These are phyloP conservation scores for Xylaria sp. DNA, from an alignment of 495 filamentous ascomycete species.

Conservation along the genomic window DNA sequence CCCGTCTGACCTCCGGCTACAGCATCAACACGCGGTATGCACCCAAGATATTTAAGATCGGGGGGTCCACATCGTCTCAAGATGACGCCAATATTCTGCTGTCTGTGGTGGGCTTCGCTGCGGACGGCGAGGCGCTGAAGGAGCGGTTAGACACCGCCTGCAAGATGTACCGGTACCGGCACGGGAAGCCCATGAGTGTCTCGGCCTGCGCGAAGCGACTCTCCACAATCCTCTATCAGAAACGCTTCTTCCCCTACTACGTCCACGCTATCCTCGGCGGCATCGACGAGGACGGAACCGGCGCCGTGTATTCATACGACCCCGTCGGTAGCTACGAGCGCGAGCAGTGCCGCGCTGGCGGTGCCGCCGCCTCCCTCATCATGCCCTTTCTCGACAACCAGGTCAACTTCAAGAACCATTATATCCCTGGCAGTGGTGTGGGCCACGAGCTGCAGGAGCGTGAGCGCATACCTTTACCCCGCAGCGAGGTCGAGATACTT, in stretches of 20 bases:
- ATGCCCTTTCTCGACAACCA: conserved; percentile 99
- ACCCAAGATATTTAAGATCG: conserved; percentile 96
- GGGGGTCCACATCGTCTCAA: conserved; percentile 83
- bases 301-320: conserved; percentile 95
- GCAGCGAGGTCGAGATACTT: conserved; percentile 77
- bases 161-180: conserved; percentile 97
- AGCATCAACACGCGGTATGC: conserved; percentile 96
- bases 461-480: conserved; percentile 68
- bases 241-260: conserved; percentile 99
- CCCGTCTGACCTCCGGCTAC: conserved; percentile 91
- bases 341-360: conserved; percentile 93
- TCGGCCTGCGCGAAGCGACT: conserved; percentile 91
- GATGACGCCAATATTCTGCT: conserved; percentile 84
- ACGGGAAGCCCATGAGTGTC: conserved; percentile 91
- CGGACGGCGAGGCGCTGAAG: conserved; percentile 88
- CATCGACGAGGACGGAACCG: conserved; percentile 92
- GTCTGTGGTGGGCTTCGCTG: conserved; percentile 93
- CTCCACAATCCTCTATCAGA: conserved; percentile 91
- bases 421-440: conserved; percentile 83
- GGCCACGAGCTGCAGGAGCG: conserved; percentile 80
- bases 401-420: conserved; percentile 99
- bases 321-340: conserved; percentile 96
- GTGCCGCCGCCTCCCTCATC: conserved; percentile 94
- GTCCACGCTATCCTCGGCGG: conserved; percentile 91
- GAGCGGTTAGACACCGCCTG: conserved; percentile 89